These are phyloP conservation scores for Alternaria triticimaculans DNA, from an alignment of 2,329 filamentous ascomycete species.

Conservation along the genomic window DNA sequence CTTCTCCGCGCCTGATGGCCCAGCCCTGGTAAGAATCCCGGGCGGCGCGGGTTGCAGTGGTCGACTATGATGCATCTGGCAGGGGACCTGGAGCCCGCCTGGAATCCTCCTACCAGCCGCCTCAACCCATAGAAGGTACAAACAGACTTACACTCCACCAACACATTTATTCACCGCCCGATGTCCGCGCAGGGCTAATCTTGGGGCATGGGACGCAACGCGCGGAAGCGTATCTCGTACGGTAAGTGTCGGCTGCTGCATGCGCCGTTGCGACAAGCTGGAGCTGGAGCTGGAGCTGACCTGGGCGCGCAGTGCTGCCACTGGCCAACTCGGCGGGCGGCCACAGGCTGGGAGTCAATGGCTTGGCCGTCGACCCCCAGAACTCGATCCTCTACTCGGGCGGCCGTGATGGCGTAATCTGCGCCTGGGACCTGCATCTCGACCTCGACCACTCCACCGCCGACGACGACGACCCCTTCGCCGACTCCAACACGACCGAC, in stretches of 20 bases:
- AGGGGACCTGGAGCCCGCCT: slow-evolving; percentile 7
- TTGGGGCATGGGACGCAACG: slow-evolving; percentile 57
- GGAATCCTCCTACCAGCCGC: slow-evolving; percentile 7
- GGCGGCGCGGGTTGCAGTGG: slow-evolving; percentile 6
- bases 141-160: not conserved
- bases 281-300: slow-evolving; percentile 7
- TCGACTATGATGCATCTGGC: slow-evolving; percentile 8
- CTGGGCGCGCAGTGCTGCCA: slow-evolving; percentile 65
- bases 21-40: slow-evolving; percentile 8
- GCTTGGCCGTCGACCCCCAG: slow-evolving; percentile 82
- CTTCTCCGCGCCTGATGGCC: slow-evolving; percentile 10
- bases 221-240: slow-evolving; percentile 61
- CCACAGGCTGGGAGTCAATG: slow-evolving; percentile 93
- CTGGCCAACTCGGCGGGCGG: slow-evolving; percentile 78
- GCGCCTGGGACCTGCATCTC: slow-evolving; percentile 89
- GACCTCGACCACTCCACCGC: slow-evolving; percentile 56
- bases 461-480: slow-evolving; percentile 52
- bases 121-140: not conserved
- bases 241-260: slow-evolving; percentile 45
- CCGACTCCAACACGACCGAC: slow-evolving; percentile 41
- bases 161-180: slow-evolving; percentile 5
- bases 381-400: slow-evolving; percentile 93
- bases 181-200: slow-evolving; percentile 25
- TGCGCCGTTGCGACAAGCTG: slow-evolving; percentile 1
- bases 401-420: slow-evolving; percentile 92